Base-by-base conservation (phyloP, 768 basidiomycete genomes). In the Astraeus odoratus region DNA sequence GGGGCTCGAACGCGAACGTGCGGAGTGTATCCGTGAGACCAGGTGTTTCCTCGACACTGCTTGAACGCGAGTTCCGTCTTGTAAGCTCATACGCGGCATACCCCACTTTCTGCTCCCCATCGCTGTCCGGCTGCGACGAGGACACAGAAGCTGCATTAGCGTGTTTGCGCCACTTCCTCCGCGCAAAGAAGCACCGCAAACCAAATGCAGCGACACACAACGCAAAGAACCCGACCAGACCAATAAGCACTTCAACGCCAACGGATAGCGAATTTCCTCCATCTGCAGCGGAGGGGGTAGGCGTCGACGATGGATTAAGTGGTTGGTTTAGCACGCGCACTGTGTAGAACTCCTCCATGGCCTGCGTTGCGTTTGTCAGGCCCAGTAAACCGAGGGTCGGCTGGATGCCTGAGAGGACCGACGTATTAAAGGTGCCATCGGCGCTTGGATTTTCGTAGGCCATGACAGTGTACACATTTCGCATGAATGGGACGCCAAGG, bases 381-480 rank as follows among this genome's bases (percentile, higher is more conserved):
- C 71, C 57, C 18, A 86, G 48, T 6, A 91, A 58, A 0, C 86
- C 87, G 1, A 90, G 70, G 1, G 67, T 60, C 0, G 86, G 73
- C 3, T 46, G 38, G 46, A 54, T 51, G 30, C 51, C 52, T 22
- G 50, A 48, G 35, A 51, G 45, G 19, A 55, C 52, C 26, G 48
- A 47, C 4, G 42, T 43, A 23, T 71, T 64, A 58, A 83, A 78
- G 3, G 54, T 52, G 12, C 81, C 81, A 19, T 70, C 54, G 0
- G 60, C 33, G 38, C 66, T 55, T 2, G 80, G 80, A 1, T 55
- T 47, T 37, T 74, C 68, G 57, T 82, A 86, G 1, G 80, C 81
- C 74, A 88, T 75, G 50, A 91, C 85, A 10, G 77, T 81, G 57
- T 91, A 90, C 3, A 78, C 73, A 54, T 81, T 88, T 9, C 84